Percentiles rank a stretch among this genome's conserved stretches.
These are phyloP conservation scores for Mycena rosella DNA, from an alignment of 768 basidiomycete species.

Conservation along the genomic window DNA sequence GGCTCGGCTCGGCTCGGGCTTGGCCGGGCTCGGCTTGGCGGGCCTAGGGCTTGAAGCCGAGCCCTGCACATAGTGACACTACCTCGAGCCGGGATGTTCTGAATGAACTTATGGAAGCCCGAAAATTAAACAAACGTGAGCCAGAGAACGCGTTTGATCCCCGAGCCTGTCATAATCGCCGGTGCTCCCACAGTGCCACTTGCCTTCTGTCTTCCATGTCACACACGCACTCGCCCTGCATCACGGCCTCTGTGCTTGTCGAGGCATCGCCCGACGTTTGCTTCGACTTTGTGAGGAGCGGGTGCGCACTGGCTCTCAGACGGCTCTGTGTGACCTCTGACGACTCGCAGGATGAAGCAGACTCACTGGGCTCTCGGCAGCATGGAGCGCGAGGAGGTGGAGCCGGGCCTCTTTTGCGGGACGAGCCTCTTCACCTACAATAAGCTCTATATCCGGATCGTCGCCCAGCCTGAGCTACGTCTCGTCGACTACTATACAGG, in stretches of 20 bases:
- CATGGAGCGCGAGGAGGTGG: conserved; percentile 29
- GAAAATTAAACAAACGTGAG: conserved; percentile 3
- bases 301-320: conserved; percentile 25
- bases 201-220: conserved; percentile 30
- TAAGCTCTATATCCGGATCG: conserved; percentile 29
- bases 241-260: conserved; percentile 28
- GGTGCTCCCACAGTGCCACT: conserved; percentile 26
- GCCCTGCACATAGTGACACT: no score
- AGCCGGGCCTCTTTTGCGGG: conserved; percentile 29
- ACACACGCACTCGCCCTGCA: conserved; percentile 28
- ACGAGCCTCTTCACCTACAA: conserved; percentile 28
- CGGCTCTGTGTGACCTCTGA: conserved; percentile 28
- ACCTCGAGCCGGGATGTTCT: no score
- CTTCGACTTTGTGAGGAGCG: conserved; percentile 27
- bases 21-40: no score
- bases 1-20: no score
- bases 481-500: conserved; percentile 29
- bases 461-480: conserved; percentile 27
- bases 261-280: conserved; percentile 28
- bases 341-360: conserved; percentile 28
- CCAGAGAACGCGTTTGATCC: conserved; percentile 26
- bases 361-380: conserved; percentile 29
- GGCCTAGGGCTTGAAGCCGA: no score
- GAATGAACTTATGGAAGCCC: no score
- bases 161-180: conserved; percentile 24